phyloP scores from a whole-genome alignment of 2,329 filamentous ascomycete genomes.

The Xylaria sp. region DNA sequence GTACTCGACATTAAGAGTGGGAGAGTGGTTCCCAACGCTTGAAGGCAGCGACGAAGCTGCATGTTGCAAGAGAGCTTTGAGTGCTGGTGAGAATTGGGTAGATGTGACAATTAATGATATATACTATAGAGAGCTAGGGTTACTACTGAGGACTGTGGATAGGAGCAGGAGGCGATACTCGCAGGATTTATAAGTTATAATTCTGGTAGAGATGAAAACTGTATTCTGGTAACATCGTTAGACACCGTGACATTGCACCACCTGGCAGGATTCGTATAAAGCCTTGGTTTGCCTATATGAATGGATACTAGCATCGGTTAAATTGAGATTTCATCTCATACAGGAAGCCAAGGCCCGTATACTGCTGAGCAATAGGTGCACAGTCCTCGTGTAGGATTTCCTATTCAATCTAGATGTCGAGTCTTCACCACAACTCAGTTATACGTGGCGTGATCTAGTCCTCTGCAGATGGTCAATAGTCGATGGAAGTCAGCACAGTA shows the following conservation, averaged over 20 bases:
- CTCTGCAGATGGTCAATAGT: conserved; percentile 21
- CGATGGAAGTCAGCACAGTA: not conserved
- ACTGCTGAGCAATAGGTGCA: not conserved
- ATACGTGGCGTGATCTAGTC: conserved; percentile 23
- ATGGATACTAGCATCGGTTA: conserved; percentile 8
- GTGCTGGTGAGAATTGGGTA: not conserved
- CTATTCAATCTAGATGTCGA: not conserved
- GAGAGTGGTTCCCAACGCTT: conserved; percentile 7
- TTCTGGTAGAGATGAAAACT: not conserved
- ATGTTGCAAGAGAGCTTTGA: conserved; percentile 1
- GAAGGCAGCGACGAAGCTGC: conserved; percentile 6
- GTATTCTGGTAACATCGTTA: not conserved
- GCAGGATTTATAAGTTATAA: conserved; percentile 2
- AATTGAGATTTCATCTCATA: conserved; percentile 7
- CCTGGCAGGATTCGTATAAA: not conserved
- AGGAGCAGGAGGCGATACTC: not conserved
- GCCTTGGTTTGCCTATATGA: not conserved
- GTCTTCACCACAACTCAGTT: not conserved
- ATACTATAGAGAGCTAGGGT: not conserved
- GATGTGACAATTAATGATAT: not conserved
- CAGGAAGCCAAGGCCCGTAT: conserved; percentile 31
- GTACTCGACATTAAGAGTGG: conserved; percentile 7
- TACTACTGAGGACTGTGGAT: not conserved
- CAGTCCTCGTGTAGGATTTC: conserved; percentile 1
- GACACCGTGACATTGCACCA: conserved; percentile 18